Evolutionary conservation across 1,284 basidiomycete genomes (phyloP).

Genomic region (Tetrapyrgos nigripes): DNA sequence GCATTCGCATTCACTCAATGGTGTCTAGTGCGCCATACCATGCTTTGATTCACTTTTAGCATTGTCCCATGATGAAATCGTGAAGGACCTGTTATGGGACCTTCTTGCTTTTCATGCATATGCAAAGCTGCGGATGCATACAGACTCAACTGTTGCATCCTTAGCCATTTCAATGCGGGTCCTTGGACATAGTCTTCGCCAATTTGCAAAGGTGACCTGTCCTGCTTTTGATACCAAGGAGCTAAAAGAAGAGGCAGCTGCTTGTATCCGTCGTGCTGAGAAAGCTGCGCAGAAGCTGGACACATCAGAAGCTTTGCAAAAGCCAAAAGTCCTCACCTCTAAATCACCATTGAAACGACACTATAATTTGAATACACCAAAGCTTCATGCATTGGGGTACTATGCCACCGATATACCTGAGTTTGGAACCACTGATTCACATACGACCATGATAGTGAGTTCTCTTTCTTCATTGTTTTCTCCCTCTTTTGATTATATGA

Average conservation of each 20-base stretch:
- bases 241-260: constrained; percentile 1
- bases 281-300: not conserved
- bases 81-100: constrained; percentile 18
- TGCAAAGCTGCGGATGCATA: constrained; percentile 29
- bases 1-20: constrained; percentile 15
- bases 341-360: not conserved
- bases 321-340: not conserved
- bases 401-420: constrained; percentile 5
- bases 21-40: constrained; percentile 26
- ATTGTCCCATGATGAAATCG: constrained; percentile 9
- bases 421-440: constrained; percentile 13
- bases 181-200: constrained; percentile 8
- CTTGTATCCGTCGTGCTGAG: not conserved
- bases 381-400: constrained; percentile 18
- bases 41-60: constrained; percentile 29
- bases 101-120: constrained; percentile 23
- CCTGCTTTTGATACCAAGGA: constrained; percentile 8
- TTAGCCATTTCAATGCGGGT: not conserved
- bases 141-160: constrained; percentile 8
- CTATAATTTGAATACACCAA: constrained; percentile 4
- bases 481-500: not conserved
- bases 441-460: not conserved
- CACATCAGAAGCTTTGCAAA: too few relatives aligned
- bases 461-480: not conserved
- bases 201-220: constrained; percentile 7